Evolutionary conservation across 306 rosid genomes (phyloP), one percentile per base, ranked within the genome.

Genomic region (Clitoria ternatea): DNA sequence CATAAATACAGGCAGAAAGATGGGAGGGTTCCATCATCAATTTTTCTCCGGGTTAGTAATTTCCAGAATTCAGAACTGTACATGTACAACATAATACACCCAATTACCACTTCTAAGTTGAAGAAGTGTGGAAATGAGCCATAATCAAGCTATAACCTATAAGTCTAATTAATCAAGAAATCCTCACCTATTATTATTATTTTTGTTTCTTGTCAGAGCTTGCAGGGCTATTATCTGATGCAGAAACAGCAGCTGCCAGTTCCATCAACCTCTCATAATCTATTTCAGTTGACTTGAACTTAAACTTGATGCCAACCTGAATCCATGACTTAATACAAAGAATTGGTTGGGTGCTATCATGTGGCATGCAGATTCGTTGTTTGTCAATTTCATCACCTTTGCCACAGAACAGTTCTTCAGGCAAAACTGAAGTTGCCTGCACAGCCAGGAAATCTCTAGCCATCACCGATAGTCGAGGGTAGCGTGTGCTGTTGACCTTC

Each of bases 381-480:
- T 85, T 89, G 72, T 82, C 83, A 12, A 86, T 82, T 80, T 86
- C 96, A 72, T 89, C 96, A 23, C 96, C 99, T 80, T 80, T 87
- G 65, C 81, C 84, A 27, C 96, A 91, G 75, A 95, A 95, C 37
- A 91, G 74, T 71, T 95, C 96, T 78, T 89, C 96, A 3, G 99
- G 96, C 30, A 88, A 87, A 69, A 89, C 77, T 52, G 99, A 86
- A 63, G 94, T 86, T 44, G 99, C 89, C 82, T 91, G 96, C 81
- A 91, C 89, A 1, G 96, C 95, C 55, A 95, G 81, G 83, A 91
- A 95, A 67, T 95, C 99, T 77, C 92, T 84, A 54, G 97, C 96
- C 99, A 95, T 95, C 57, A 89, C 79, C 15, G 96, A 95, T 18
- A 95, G 88, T 17, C 96, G 87, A 1, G 97, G 97, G 77, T 91